Evolutionary conservation across 1,284 basidiomycete genomes (phyloP), one percentile per base, ranked within the genome.

Genomic region (Serendipita sp.): DNA sequence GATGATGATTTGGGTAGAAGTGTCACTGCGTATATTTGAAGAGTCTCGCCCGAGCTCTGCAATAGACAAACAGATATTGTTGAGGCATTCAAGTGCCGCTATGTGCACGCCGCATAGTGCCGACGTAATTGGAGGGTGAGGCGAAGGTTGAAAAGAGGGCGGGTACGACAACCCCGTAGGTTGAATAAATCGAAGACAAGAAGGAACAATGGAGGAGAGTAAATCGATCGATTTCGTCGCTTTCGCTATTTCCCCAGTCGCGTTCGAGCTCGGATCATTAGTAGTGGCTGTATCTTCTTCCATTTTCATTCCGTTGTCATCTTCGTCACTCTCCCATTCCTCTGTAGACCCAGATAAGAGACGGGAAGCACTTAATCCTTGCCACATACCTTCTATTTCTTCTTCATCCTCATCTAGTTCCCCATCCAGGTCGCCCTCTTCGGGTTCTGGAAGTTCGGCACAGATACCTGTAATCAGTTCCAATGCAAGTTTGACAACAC

Each of bases 401-500:
- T 76, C 74, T 61, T 75, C 76, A 30, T 68, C 74, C 61, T 75
- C 76, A 30, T 68, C 69, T 32, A 64, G 70, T n/a, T 74, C 74
- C 50, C 74, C 72, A 32, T 70, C 70, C 47, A 63, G 34, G 38
- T 69, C 69, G 63, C 63, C 70, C 10, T 72, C 71, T 64, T 81
- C 77, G 58, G 84, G 82, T 69, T 93, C 90, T 26, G 91, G 87
- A 38, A 94, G 74, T 8, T 85, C 88, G n/a, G 91, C 91, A 70
- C 90, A 94, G n/a, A 82, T 78, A 35, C 86, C 86, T 0, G 91
- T 93, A 67, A 95, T 73, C 61, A 95, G 82, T 74, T 96, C 93
- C 38, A 96, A 77, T 17, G 87, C 82, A 41, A 93, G 78, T 66
- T 88, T 85, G 5, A 91, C 78, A 2, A 88, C 87, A 65, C 84